phyloP scores from a whole-genome alignment of 805 yeast species.

The Ogataea corticis region DNA sequence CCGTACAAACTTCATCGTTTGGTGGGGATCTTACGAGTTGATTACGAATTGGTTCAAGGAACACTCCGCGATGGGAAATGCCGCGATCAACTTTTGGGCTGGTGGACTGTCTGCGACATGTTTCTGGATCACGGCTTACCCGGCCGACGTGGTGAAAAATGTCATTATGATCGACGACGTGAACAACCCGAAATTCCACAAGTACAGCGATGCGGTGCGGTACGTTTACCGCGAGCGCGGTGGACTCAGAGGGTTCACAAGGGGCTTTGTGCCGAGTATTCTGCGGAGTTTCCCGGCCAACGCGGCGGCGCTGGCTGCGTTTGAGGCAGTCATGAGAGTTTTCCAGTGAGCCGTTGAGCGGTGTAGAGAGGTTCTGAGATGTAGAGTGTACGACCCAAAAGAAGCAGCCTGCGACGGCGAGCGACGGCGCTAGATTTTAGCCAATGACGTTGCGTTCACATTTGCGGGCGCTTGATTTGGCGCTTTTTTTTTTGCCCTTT shows the following conservation, averaged over 20 bases:
- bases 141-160: slow-evolving; percentile 86
- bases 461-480: background rate
- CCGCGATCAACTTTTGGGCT: slow-evolving; percentile 84
- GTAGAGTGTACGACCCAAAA: too few relatives aligned
- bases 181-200: slow-evolving; percentile 65
- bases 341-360: slow-evolving; percentile 11
- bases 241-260: slow-evolving; percentile 63
- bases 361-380: too few relatives aligned
- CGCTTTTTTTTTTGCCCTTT: too few relatives aligned
- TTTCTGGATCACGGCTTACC: slow-evolving; percentile 89
- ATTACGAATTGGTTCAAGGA: slow-evolving; percentile 67
- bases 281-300: slow-evolving; percentile 88
- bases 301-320: slow-evolving; percentile 89
- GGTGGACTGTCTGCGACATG: slow-evolving; percentile 87
- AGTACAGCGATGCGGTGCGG: slow-evolving; percentile 71
- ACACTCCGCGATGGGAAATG: slow-evolving; percentile 63
- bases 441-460: background rate
- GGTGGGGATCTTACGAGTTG: slow-evolving; percentile 94
- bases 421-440: too few relatives aligned
- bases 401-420: too few relatives aligned
- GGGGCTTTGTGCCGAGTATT: slow-evolving; percentile 80
- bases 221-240: slow-evolving; percentile 68
- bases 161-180: slow-evolving; percentile 80
- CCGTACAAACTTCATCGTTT: slow-evolving; percentile 80
- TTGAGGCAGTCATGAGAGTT: slow-evolving; percentile 76